Percentiles rank a stretch among this genome's conserved stretches.
Evolutionary conservation across 1,284 basidiomycete genomes (phyloP).

Genomic region (Pseudozyma hubeiensis): DNA sequence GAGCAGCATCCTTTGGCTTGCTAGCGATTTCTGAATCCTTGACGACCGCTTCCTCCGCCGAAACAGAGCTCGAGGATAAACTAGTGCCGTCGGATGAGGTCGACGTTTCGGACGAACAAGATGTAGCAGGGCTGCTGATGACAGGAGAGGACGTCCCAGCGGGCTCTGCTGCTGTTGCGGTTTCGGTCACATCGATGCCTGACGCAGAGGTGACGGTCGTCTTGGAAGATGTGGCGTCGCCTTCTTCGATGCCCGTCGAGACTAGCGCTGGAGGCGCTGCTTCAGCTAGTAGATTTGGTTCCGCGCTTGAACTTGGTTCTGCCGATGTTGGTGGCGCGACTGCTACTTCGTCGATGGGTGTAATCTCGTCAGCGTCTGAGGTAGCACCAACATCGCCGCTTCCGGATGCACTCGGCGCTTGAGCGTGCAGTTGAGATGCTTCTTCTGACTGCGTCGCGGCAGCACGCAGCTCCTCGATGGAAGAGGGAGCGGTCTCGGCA

Average conservation of each 20-base stretch:
- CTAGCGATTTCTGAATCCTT: background rate
- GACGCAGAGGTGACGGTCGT: slow-evolving; percentile 43
- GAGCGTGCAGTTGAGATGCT: slow-evolving; percentile 8
- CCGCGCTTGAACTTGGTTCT: slow-evolving; percentile 8
- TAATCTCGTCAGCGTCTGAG: slow-evolving; percentile 30
- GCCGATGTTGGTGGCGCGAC: slow-evolving; percentile 4
- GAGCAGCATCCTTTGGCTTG: slow-evolving; percentile 1
- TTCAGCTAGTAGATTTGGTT: slow-evolving; percentile 40
- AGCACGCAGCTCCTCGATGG: slow-evolving; percentile 31
- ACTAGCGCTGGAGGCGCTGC: slow-evolving; percentile 43
- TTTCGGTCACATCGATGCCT: slow-evolving; percentile 29
- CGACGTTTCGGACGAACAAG: slow-evolving; percentile 2
- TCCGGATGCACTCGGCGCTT: background rate
- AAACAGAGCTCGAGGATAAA: slow-evolving; percentile 3
- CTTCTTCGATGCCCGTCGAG: slow-evolving; percentile 44
- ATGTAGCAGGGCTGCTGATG: slow-evolving; percentile 3
- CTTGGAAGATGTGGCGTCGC: slow-evolving; percentile 19
- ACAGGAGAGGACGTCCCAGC: background rate
- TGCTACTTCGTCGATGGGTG: slow-evolving; percentile 24
- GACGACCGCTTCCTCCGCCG: background rate
- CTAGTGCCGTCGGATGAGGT: slow-evolving; percentile 8
- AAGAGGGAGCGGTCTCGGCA: slow-evolving; percentile 27
- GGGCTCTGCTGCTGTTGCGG: background rate
- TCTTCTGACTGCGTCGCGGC: slow-evolving; percentile 5
- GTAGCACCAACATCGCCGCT: background rate